Conservation (phyloP, 768 basidiomycete species). For the Collybia sp. region DNA sequence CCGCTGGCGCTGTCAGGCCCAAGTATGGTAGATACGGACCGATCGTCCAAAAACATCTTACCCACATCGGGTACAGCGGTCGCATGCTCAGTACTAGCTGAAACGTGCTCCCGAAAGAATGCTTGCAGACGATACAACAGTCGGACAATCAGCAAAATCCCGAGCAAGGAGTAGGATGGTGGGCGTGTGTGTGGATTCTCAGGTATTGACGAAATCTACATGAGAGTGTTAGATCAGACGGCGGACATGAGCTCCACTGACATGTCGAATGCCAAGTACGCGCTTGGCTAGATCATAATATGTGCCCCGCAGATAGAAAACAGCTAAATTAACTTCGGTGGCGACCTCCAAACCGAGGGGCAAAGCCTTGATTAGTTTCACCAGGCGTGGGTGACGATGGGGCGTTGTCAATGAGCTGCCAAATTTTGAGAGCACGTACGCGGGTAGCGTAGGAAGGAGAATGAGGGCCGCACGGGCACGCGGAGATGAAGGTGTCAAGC, state of each 20-base stretch:
- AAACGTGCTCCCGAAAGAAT: constrained; percentile 30
- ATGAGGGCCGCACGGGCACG: constrained; percentile 48
- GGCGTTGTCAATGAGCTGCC: constrained; percentile 30
- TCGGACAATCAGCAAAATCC: constrained; percentile 63
- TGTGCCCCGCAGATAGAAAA: constrained; percentile 77
- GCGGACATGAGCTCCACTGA: constrained; percentile 20
- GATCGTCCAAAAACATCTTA: constrained; percentile 52
- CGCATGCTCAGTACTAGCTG: constrained; percentile 31
- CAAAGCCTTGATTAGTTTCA: constrained; percentile 30
- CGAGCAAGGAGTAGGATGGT: constrained; percentile 85
- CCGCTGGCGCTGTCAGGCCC: constrained; percentile 46
- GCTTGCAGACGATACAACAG: constrained; percentile 57
- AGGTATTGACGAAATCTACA: constrained; percentile 68
- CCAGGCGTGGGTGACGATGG: constrained; percentile 28
- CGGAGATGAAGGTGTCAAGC: constrained; percentile 37
- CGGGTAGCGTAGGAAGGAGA: constrained; percentile 61
- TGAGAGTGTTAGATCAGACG: not conserved
- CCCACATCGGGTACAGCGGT: constrained; percentile 14
- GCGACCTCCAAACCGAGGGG: constrained; percentile 51
- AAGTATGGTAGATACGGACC: constrained; percentile 54
- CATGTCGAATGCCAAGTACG: constrained; percentile 64
- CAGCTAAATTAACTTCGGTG: constrained; percentile 70
- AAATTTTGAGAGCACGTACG: constrained; percentile 55
- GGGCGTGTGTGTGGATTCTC: constrained; percentile 68
- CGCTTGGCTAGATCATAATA: constrained; percentile 75